Base-by-base conservation (phyloP, 179 eudicot genomes). In the Beta macrorhiza region DNA sequence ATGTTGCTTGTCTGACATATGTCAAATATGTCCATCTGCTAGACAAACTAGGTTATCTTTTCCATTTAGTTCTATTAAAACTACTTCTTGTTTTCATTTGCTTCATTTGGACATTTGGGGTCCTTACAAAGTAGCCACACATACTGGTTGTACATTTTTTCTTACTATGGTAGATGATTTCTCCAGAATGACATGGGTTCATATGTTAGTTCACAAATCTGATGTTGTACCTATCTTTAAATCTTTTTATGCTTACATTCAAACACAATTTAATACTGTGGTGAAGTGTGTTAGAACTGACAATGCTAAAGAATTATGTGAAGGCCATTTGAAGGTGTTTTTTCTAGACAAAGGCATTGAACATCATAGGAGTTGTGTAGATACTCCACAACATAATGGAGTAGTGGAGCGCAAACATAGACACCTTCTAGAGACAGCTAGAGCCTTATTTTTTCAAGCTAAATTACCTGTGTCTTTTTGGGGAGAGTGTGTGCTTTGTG, bases 11-110 rank as follows among this genome's bases (percentile, higher is more conserved):
- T 1, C 61, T 19, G 7, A 4, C 7, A 10, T 61, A 0, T 76
- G 79, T 76, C 9, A 32, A 0, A n/a, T 76, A 0, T 59, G 69
- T 76, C 79, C 79, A 8, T n/a, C 1, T 9, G 67, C 78, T 58
- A 58, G 55, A 75, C 58, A 25, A 11, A 15, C 2, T 3, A 55
- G 22, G 7, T 14, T 16, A 2, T 13, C 22, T 29, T 75, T 75
- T 75, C 76, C 76, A 2, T 0, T 17, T 2, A 75, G 78, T 75
- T 1, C 12, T 16, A 75, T 58, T 20, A 59, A 44, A 42, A 2
- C 68, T 0, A 17, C 3, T 0, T 0, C 0, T 1, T 22, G 55
- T 3, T 67, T 25, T 55, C 5, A 55, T 11, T 0, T 64, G 0
- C 1, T 53, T 3, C 37, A 53, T 52, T 9, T 49, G 5, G 49